Evolutionary conservation across 2,329 filamentous ascomycete species (phyloP), one percentile per base, ranked within the genome.

Genomic region (Tolypocladium paradoxum): DNA sequence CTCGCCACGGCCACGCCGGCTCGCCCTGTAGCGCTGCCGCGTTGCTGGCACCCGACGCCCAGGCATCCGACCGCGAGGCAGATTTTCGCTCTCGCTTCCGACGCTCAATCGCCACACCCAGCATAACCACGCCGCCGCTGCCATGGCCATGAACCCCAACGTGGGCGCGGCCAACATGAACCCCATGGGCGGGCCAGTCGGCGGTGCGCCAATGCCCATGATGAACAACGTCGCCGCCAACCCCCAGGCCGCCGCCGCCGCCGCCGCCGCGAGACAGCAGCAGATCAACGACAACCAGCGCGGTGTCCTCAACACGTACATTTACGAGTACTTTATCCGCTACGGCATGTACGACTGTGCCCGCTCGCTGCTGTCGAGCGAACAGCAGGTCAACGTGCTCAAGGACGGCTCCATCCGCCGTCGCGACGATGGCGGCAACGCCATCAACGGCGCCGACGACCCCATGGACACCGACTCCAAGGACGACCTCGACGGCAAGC

Each of bases 241-340:
- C 57, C 65, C 67, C 31, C 67, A 70, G 56, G 63, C 62, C 29
- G 63, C 61, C 46, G 65, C 65, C 47, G 60, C 64, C 40, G 62
- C 64, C 48, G 64, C 64, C 51, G 63, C 64, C 50, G 62, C 56
- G 58, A 62, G 61, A 54, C 72, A 74, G 54, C 69, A 73, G 57
- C 72, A 69, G 58, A 68, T 69, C 56, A 74, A 70, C 58, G 73
- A 76, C 49, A 68, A 66, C 56, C 75, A 73, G 60, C 81, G 79
- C 58, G 73, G 77, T 49, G 72, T 83, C 55, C 78, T 93, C 50
- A 91, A 92, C 72, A 92, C 88, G 22, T 91, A 91, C 68, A 93
- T 93, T 60, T 93, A 92, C 76, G 88, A 93, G 65, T 92, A 93
- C 68, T 92, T 97, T 59, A 76, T 96, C 60, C 89, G 88, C 64